Evolutionary conservation across 306 rosid species (phyloP), one percentile per base, ranked within the genome.

Genomic region (Dryas octopetala): DNA sequence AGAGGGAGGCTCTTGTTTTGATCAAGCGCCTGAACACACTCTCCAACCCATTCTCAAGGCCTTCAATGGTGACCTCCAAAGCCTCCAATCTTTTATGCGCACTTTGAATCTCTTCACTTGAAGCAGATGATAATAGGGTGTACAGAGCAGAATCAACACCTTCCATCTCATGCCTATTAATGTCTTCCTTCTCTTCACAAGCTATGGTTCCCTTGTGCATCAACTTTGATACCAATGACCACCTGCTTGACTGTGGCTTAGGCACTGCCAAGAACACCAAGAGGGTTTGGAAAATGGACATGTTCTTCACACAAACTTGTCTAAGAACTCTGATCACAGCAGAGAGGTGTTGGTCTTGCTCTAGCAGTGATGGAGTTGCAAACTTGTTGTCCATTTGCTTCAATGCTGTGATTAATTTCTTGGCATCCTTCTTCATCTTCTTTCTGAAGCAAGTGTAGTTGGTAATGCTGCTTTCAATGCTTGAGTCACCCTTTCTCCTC

Each of bases 401-500:
- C 43, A 78, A 10, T 13, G 73, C 55, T 48, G 76, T 6, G 47
- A 84, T 74, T 73, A 86, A 41, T 61, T 77, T 88, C 23, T 76
- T 89, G 45, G 74, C 80, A n/a, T 83, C 84, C 66, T 91, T 94
- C 80, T 82, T 90, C 81, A 86, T 81, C 70, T 85, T 87, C 76
- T 80, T 91, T 2, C 81, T 65, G 59, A 87, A 88, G 9, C 71
- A 72, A 11, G 8, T 73, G 74, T 85, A 90, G 82, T 76, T 79
- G 0, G 79, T 77, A 5, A 87, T 65, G 58, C 80, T 75, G 43
- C 2, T 85, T 59, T 83, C 89, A 71, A 88, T 50, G 28, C 55
- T 62, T 3, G 89, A 83, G 53, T 86, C 86, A 3, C 88, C 89
- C 70, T 86, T 90, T 80, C 93, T 86, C 66, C 97, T 86, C 43